Conservation (phyloP, 345 rosid species). For the Brassica rapa region DNA sequence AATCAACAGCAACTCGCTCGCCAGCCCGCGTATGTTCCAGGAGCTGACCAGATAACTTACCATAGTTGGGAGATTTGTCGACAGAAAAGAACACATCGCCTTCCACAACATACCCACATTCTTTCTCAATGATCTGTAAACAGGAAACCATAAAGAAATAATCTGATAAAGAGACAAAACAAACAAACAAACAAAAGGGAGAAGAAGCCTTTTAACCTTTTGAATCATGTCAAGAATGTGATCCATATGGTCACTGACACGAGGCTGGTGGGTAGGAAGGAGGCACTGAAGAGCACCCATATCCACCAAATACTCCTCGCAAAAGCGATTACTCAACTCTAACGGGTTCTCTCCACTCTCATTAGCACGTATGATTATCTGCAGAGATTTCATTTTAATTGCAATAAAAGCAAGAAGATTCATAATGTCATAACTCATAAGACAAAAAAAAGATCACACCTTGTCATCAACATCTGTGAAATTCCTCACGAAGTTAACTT, state of each 20-base stretch:
- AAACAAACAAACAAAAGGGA: no score
- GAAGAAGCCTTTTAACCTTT: constrained; percentile 42
- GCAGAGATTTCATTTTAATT: constrained; percentile 12
- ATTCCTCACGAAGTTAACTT: constrained; percentile 74
- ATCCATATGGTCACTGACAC: constrained; percentile 74
- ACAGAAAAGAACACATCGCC: constrained; percentile 87
- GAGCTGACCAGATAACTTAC: constrained; percentile 70
- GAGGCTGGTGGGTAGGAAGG: constrained; percentile 73
- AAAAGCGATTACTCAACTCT: constrained; percentile 60
- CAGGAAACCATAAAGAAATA: not conserved
- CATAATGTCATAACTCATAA: not conserved
- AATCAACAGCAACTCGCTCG: constrained; percentile 85
- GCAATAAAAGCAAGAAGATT: not conserved
- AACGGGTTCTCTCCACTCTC: constrained; percentile 61
- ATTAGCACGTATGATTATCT: constrained; percentile 80
- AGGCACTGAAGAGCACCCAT: constrained; percentile 80
- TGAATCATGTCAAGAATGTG: constrained; percentile 72
- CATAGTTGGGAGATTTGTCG: constrained; percentile 73
- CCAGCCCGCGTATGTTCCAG: constrained; percentile 78
- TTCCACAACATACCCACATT: constrained; percentile 64
- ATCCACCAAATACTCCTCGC: constrained; percentile 75
- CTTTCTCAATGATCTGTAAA: constrained; percentile 77
- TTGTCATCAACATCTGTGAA: constrained; percentile 95
- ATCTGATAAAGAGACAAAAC: not conserved
- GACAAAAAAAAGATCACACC: constrained; percentile 44